These are phyloP conservation scores for Martensiomyces pterosporus DNA, from an alignment of 192 early-diverging fungal genomes.

Conservation along the genomic window DNA sequence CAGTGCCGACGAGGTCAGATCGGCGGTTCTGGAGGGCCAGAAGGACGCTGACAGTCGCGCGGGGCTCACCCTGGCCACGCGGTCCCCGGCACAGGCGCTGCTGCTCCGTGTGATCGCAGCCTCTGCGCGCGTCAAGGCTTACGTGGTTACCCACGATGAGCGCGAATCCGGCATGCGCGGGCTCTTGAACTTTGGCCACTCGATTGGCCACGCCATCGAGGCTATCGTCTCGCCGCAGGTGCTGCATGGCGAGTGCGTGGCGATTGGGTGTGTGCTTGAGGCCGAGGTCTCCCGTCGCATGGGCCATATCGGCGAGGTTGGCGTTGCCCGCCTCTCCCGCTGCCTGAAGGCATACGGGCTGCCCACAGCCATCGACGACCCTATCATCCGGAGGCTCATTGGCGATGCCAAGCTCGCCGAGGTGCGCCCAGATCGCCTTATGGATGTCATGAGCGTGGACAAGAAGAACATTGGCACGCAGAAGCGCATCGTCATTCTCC, in stretches of 20 bases:
- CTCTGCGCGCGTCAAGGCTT: conserved; percentile 86
- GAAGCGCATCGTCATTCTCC: conserved; percentile 86
- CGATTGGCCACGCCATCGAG: conserved; percentile 96
- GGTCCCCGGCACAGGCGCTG: conserved; percentile 58
- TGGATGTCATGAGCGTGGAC: conserved; percentile 92
- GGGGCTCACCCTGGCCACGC: conserved; percentile 48
- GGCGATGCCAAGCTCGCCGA: conserved; percentile 61
- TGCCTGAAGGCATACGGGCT: conserved; percentile 85
- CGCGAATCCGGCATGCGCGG: conserved; percentile 91
- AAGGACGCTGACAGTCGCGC: neutral
- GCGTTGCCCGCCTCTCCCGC: conserved; percentile 77
- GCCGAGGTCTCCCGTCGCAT: conserved; percentile 87
- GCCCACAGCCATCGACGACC: conserved; percentile 81
- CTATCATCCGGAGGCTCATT: conserved; percentile 58
- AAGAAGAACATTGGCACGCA: conserved; percentile 93
- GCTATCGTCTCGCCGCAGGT: conserved; percentile 82
- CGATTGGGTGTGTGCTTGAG: conserved; percentile 93
- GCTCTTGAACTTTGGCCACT: conserved; percentile 95
- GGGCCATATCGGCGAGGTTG: conserved; percentile 80
- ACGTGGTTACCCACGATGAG: conserved; percentile 94
- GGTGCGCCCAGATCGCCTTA: conserved; percentile 69
- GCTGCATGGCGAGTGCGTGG: conserved; percentile 95
- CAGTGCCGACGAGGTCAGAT: conserved; percentile 72
- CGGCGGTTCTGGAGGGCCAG: conserved; percentile 59
- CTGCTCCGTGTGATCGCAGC: conserved; percentile 84